Base-by-base conservation (phyloP, 129 eudicot species). In the Chrysanthemum seticuspe region DNA sequence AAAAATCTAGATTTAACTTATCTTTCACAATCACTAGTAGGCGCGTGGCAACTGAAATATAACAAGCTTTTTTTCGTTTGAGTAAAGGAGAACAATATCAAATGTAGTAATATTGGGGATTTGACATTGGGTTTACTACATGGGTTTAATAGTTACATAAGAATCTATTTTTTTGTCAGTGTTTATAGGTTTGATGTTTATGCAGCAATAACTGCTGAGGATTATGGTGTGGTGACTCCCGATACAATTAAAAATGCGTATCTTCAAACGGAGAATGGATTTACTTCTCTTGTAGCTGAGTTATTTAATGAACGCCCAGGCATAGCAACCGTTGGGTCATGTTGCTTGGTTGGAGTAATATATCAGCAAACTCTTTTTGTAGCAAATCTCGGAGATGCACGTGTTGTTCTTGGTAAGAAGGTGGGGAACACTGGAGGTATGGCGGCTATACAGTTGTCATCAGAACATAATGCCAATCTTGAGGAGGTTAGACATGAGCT, bases 371-470 rank as follows among this genome's bases (percentile, higher is more conserved):
- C 89, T 58, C 89, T 89, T 18, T 89, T 81, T 65, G 75, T 86
- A 16, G 96, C 96, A 18, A 89, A 89, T 74, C 82, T 80, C 71
- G 96, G 96, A 72, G 96, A 89, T 76, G 82, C 96, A 29, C 91
- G 96, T 58, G 91, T 71, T 18, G 96, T 89, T 44, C 79, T 89
- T 67, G 96, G 91, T 54, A 86, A 74, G 63, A 83, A 81, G 69
- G 83, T 79, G 54, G 85, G 86, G 8, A 76, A 64, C 65, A 84
- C 89, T 1, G 86, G 86, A 16, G 81, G 80, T 57, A 70, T 89
- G 72, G 89, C 82, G 13, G 92, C 96, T 23, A 76, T 89, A 59
- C 91, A 86, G 62, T 47, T 89, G 80, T 86, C 96, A 11, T 70
- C 84, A 2, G 96, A 89, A 29, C 96, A 89, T 67, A 89, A 89